phyloP scores from a whole-genome alignment of 345 rosid genomes.

The Linum trigynum region DNA sequence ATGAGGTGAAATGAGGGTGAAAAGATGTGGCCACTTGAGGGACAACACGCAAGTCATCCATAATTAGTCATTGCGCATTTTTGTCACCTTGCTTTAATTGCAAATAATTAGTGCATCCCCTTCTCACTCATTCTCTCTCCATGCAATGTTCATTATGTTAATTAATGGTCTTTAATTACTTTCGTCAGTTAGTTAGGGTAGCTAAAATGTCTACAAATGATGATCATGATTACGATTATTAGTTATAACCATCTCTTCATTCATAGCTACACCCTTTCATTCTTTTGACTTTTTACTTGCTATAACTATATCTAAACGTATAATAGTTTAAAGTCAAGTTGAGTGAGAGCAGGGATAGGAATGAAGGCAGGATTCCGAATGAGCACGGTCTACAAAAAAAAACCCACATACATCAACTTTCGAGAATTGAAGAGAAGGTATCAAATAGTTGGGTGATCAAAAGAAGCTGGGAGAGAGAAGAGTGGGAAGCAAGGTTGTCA shows the following conservation, averaged over 20 bases:
- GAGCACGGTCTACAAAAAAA: no score
- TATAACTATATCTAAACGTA: background rate
- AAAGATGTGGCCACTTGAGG: background rate
- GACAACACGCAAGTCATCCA: background rate
- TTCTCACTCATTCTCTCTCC: background rate
- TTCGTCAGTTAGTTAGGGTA: no score
- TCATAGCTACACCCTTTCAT: background rate
- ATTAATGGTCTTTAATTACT: background rate
- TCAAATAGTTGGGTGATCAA: background rate
- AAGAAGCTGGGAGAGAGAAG: background rate
- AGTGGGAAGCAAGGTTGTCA: no score
- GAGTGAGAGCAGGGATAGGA: no score
- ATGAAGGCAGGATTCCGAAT: no score
- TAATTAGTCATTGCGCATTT: background rate
- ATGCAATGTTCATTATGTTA: background rate
- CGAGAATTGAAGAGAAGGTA: background rate
- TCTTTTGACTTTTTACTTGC: background rate
- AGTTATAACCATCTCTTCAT: background rate
- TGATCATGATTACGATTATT: background rate
- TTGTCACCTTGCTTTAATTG: background rate
- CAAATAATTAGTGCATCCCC: background rate
- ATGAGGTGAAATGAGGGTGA: no score
- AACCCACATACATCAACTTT: no score
- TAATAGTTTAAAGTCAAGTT: no score
- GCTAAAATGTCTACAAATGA: no score